A percentile compares a stretch with the other conserved stretches of the same genome.
Conservation (phyloP, 805 yeast genomes). For the Ogataea glucozyma region DNA sequence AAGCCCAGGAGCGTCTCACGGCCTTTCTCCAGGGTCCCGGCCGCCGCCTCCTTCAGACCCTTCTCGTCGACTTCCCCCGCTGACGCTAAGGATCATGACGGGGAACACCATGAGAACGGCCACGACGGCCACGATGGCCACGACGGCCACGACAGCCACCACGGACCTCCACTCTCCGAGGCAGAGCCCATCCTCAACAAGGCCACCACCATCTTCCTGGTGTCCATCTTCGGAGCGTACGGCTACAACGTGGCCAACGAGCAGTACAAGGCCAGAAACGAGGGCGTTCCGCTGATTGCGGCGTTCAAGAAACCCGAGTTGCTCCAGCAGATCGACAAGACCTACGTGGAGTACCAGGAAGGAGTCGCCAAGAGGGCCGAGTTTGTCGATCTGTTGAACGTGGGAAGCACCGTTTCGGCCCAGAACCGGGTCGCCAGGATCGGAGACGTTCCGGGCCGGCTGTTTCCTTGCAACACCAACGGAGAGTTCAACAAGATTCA, state of each 20-base stretch:
- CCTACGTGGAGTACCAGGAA: conserved; percentile 25
- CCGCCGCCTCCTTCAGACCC: conserved; percentile 5
- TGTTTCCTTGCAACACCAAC: conserved; percentile 30
- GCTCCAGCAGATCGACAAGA: conserved; percentile 23
- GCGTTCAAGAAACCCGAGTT: conserved; percentile 18
- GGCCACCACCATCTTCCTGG: conserved; percentile 25
- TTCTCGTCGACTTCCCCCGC: too few relatives aligned
- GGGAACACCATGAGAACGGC: conserved; percentile 16
- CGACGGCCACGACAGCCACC: conserved; percentile 19
- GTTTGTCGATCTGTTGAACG: conserved; percentile 23
- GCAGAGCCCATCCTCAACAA: conserved; percentile 33
- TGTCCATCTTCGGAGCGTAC: conserved; percentile 32
- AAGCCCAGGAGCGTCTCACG: too few relatives aligned
- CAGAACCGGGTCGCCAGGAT: conserved; percentile 25
- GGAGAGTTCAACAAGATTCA: conserved; percentile 30
- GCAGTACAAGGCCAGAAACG: conserved; percentile 48
- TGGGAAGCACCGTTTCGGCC: conserved; percentile 16
- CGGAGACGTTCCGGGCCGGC: conserved; percentile 35
- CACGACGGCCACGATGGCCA: conserved; percentile 17
- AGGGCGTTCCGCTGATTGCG: conserved; percentile 29
- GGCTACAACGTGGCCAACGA: conserved; percentile 51
- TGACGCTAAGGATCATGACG: too few relatives aligned
- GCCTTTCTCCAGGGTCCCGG: too few relatives aligned
- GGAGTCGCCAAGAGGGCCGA: conserved; percentile 26
- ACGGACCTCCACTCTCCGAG: conserved; percentile 27